Conservation (phyloP, 1,139 yeast species). For the Oligophagozyma castellii region DNA sequence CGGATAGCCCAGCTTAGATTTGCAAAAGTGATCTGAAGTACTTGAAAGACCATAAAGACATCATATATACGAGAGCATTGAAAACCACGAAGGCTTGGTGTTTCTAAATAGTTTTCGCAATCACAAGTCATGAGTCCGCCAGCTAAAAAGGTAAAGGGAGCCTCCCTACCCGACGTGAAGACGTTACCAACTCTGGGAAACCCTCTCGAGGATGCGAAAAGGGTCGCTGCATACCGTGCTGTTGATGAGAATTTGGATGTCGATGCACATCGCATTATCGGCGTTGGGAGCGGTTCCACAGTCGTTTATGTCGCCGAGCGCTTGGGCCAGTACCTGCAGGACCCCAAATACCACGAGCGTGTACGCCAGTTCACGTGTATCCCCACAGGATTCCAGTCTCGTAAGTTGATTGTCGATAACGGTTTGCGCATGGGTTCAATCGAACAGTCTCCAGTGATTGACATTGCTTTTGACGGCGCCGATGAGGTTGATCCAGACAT, state of each 20-base stretch:
- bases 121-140: too few species aligned
- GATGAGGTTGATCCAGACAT: constrained; percentile 80
- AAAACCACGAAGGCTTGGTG: too few species aligned
- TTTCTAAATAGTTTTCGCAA: too few species aligned
- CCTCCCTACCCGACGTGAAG: constrained; percentile 7
- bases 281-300: constrained; percentile 94
- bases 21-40: too few species aligned
- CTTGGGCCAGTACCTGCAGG: constrained; percentile 37
- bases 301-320: constrained; percentile 94
- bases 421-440: constrained; percentile 68
- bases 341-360: constrained; percentile 24
- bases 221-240: constrained; percentile 81
- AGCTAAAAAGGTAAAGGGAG: too few species aligned
- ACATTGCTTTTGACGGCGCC: constrained; percentile 96
- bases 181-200: constrained; percentile 19
- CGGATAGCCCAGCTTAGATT: too few species aligned
- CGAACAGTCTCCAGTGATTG: constrained; percentile 69
- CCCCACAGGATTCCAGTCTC: constrained; percentile 95
- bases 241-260: constrained; percentile 76
- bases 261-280: constrained; percentile 56
- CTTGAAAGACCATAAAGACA: too few species aligned
- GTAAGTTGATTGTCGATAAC: constrained; percentile 69
- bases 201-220: constrained; percentile 37
- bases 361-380: constrained; percentile 59
- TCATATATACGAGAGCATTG: too few species aligned